A percentile compares a stretch with the other conserved stretches of the same genome.
Evolutionary conservation across 345 rosid species (phyloP).

Genomic region (Citrus hindsii): DNA sequence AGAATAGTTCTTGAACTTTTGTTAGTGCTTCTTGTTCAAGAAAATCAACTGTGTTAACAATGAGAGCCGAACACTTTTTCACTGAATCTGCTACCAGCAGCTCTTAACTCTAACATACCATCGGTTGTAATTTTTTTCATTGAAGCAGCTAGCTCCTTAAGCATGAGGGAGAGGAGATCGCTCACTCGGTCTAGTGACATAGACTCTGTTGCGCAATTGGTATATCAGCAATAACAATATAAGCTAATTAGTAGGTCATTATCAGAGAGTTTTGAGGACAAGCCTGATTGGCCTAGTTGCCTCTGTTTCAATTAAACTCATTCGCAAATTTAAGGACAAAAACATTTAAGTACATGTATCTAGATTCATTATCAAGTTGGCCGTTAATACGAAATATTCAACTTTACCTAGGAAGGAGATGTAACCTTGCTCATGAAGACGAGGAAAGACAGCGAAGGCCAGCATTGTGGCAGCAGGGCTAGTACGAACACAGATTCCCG

Average conservation of each 20-base stretch:
- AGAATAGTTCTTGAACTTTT: too few species aligned
- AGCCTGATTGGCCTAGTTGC: background rate
- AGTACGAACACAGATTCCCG: conserved; percentile 17
- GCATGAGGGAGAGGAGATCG: conserved; percentile 10
- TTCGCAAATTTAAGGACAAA: background rate
- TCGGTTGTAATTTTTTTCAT: background rate
- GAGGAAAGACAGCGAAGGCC: conserved; percentile 9
- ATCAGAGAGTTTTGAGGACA: background rate
- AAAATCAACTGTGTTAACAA: conserved; percentile 22
- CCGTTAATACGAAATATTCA: background rate
- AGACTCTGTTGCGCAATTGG: conserved; percentile 17
- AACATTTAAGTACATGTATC: background rate
- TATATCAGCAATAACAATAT: background rate
- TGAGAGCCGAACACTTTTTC: conserved; percentile 20
- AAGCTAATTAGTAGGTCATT: background rate
- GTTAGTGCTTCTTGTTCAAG: conserved; percentile 17
- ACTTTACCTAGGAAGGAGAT: conserved; percentile 16
- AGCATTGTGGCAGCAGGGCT: conserved; percentile 17
- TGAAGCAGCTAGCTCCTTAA: conserved; percentile 15
- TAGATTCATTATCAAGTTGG: background rate
- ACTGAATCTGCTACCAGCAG: background rate
- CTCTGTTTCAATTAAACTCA: background rate
- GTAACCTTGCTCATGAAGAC: conserved; percentile 15
- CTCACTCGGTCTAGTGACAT: background rate
- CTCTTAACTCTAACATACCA: background rate